Evolutionary conservation across 2,329 filamentous ascomycete species (phyloP).

Genomic region (Colletotrichum limetticola): DNA sequence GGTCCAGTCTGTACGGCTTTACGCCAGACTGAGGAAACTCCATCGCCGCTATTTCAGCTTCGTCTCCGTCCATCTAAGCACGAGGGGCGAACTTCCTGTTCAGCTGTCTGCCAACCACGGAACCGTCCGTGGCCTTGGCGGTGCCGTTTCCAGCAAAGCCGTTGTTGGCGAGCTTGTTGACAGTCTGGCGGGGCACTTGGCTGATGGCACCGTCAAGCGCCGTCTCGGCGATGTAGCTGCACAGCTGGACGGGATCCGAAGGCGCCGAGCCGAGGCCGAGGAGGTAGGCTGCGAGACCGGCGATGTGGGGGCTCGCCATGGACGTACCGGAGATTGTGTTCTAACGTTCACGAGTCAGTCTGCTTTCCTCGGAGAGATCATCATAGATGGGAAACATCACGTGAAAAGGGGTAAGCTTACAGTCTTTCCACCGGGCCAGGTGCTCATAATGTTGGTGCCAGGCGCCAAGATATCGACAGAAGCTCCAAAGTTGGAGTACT

Average conservation of each 20-base stretch:
- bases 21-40: neutral
- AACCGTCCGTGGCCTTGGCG: constrained; percentile 13
- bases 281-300: constrained; percentile 41
- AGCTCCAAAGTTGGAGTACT: constrained; percentile 64
- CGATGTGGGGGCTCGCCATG: constrained; percentile 38
- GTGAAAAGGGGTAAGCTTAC: constrained; percentile 38
- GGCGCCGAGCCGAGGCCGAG: constrained; percentile 56
- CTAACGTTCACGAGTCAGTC: constrained; percentile 6
- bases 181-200: constrained; percentile 45
- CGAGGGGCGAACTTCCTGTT: constrained; percentile 22
- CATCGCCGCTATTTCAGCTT: too few species aligned
- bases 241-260: constrained; percentile 46
- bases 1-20: neutral
- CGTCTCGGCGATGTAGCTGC: constrained; percentile 53
- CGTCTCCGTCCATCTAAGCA: neutral
- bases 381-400: neutral
- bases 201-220: constrained; percentile 51
- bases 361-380: too few species aligned
- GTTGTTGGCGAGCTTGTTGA: constrained; percentile 49
- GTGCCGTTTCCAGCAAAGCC: constrained; percentile 34
- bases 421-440: constrained; percentile 57
- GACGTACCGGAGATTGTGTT: constrained; percentile 36
- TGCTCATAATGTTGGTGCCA: constrained; percentile 56
- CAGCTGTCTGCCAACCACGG: constrained; percentile 8
- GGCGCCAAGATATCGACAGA: constrained; percentile 64